Conservation (phyloP, 495 filamentous ascomycete species). For the Penicillium simplicissimum region DNA sequence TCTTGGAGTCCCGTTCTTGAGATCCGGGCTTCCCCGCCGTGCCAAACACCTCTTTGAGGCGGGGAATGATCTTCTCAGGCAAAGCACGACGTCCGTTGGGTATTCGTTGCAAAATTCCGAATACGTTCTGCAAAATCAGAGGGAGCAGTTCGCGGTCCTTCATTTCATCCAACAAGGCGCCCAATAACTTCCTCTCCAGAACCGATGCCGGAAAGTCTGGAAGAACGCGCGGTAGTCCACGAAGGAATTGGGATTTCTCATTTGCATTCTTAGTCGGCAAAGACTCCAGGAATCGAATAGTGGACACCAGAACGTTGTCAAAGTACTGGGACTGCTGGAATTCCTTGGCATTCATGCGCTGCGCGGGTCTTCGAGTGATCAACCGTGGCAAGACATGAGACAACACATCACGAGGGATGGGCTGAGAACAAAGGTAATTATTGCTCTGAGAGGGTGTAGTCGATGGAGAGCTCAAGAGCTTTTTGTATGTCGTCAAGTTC, state of each 20-base stretch:
- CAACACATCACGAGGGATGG: slow-evolving; percentile 76
- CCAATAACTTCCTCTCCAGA: slow-evolving; percentile 90
- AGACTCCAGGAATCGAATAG: slow-evolving; percentile 88
- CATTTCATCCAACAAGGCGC: slow-evolving; percentile 82
- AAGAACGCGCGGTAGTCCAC: slow-evolving; percentile 81
- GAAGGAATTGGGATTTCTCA: slow-evolving; percentile 90
- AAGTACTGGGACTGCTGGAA: slow-evolving; percentile 95
- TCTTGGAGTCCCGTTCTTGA: slow-evolving; percentile 73
- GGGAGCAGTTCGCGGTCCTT: slow-evolving; percentile 87
- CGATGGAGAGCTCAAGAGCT: slow-evolving; percentile 72
- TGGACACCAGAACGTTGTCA: slow-evolving; percentile 92
- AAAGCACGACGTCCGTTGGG: slow-evolving; percentile 76
- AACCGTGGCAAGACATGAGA: slow-evolving; percentile 74
- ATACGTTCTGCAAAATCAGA: slow-evolving; percentile 83
- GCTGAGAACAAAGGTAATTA: slow-evolving; percentile 75
- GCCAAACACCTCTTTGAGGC: slow-evolving; percentile 78
- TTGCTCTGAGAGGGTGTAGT: slow-evolving; percentile 75
- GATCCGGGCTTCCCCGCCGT: slow-evolving; percentile 46
- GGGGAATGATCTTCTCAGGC: slow-evolving; percentile 80
- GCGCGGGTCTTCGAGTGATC: slow-evolving; percentile 81
- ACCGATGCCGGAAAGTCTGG: slow-evolving; percentile 90
- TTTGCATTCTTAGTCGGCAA: slow-evolving; percentile 87
- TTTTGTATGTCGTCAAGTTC: slow-evolving; percentile 77
- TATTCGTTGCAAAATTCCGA: slow-evolving; percentile 76
- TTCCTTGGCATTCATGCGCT: slow-evolving; percentile 83